Base-by-base conservation (phyloP, 2,329 filamentous ascomycete genomes). In the Arthrinium phaeospermum region DNA sequence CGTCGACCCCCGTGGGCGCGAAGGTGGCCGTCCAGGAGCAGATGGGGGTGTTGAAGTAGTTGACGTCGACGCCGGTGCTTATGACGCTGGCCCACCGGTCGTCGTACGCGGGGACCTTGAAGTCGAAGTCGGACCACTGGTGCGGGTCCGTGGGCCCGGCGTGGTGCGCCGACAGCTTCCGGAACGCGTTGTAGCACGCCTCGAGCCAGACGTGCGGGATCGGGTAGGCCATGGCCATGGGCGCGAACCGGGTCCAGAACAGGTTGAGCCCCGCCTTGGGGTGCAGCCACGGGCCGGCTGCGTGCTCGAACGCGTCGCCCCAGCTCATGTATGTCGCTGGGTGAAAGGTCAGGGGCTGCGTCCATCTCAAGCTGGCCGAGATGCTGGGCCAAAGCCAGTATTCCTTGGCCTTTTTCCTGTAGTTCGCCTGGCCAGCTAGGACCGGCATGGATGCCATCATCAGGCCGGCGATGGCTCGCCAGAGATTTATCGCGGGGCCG, bases 361-460 rank as follows among this genome's bases (percentile, higher is more conserved):
- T 64, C 57, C 57, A 64, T n/a, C 10, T 22, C 7, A 34, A 0
- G 4, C 6, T 4, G 34, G 57, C 57, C 34, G 34, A 41, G 0
- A 41, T 12, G 12, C 57, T 64, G 22, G 57, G 57, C 6, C 41
- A 8, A 1, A 2, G 0, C 57, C 19, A n/a, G 57, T 13, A n/a
- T 4, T 24, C 3, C 7, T 8, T 4, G 12, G 4, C 7, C 8
- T 22, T 34, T 19, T 34, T 34, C 57, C n/a, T 64, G 3, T 7
- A n/a, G 34, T 19, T 22, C 34, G 2, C 4, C 22, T n/a, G 34
- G 1, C 57, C 57, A 10, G 22, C 6, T 69, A 71, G 13, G 19
- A 41, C 4, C 2, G 72, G 72, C 30, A 71, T 69, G 14, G 72
- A 51, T 2, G 72, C 69, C 30, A 49, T 53, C 72, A 73, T 73